Evolutionary conservation across 306 rosid genomes (phyloP).

Genomic region (Mimosa bimucronata): DNA sequence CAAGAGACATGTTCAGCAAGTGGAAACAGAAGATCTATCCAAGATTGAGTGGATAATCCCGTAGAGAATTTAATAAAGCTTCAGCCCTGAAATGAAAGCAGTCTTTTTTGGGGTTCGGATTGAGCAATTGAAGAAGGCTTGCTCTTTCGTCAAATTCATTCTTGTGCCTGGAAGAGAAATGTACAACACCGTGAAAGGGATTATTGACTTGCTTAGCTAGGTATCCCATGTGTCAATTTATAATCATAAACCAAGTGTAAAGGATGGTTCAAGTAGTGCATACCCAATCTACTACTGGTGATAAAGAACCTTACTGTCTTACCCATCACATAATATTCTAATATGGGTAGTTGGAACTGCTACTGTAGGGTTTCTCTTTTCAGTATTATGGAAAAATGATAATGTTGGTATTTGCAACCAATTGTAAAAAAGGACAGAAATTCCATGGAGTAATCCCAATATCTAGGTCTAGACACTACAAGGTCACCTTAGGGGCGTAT

Average conservation of each 20-base stretch:
- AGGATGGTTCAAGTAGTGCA: background rate
- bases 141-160: background rate
- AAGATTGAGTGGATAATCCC: background rate
- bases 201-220: no score
- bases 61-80: background rate
- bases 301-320: background rate
- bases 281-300: background rate
- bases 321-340: background rate
- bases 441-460: slow-evolving; percentile 5
- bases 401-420: slow-evolving; percentile 5
- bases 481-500: background rate
- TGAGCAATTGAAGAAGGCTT: background rate
- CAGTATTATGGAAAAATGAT: slow-evolving; percentile 5
- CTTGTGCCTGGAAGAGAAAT: background rate
- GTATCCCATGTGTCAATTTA: no score
- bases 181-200: no score
- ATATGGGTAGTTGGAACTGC: slow-evolving; percentile 5
- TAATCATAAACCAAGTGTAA: no score
- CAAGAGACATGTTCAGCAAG: background rate
- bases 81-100: background rate
- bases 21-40: background rate
- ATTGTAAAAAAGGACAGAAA: background rate
- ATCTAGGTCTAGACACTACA: slow-evolving; percentile 2
- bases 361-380: slow-evolving; percentile 15
- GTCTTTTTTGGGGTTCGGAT: background rate